phyloP scores from a whole-genome alignment of 257 asterid genomes.

The Solanum microdontum region DNA sequence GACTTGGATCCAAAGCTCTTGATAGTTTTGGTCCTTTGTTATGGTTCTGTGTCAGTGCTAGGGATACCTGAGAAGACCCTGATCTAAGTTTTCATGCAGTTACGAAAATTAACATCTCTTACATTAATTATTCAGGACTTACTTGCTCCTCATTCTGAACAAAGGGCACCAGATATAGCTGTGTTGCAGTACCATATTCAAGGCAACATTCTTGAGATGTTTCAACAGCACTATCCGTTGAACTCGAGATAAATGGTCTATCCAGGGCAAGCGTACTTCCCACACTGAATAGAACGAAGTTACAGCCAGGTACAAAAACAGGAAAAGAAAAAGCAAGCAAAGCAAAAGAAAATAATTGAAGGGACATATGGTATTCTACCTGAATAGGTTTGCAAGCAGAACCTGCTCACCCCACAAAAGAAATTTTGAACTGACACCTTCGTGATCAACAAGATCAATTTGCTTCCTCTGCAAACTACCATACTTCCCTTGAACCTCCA shows the following conservation, averaged over 20 bases:
- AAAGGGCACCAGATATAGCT: slow-evolving; percentile 67
- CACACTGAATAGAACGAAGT: slow-evolving; percentile 36
- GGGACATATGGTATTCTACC: slow-evolving; percentile 28
- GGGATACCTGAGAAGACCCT: slow-evolving; percentile 39
- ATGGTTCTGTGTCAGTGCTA: slow-evolving; percentile 68
- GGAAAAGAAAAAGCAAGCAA: not conserved
- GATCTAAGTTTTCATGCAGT: not conserved
- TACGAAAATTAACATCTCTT: not conserved
- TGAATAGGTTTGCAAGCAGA: slow-evolving; percentile 63
- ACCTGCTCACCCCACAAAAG: slow-evolving; percentile 88
- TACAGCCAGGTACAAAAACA: not conserved
- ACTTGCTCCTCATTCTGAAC: slow-evolving; percentile 71
- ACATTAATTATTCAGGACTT: slow-evolving; percentile 8
- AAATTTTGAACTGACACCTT: slow-evolving; percentile 49
- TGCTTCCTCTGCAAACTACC: slow-evolving; percentile 60
- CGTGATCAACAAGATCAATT: slow-evolving; percentile 66
- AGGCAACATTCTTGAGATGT: slow-evolving; percentile 39
- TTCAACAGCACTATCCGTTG: slow-evolving; percentile 36
- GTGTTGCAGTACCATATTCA: slow-evolving; percentile 88
- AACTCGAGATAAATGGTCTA: slow-evolving; percentile 60
- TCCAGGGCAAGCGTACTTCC: slow-evolving; percentile 96
- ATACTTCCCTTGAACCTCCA: slow-evolving; percentile 52
- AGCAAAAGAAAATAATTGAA: not conserved
- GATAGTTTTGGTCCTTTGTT: slow-evolving; percentile 53
- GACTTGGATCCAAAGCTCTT: slow-evolving; percentile 38